phyloP scores from a whole-genome alignment of 1,139 yeast species.

The Debaryomyces sp. region DNA sequence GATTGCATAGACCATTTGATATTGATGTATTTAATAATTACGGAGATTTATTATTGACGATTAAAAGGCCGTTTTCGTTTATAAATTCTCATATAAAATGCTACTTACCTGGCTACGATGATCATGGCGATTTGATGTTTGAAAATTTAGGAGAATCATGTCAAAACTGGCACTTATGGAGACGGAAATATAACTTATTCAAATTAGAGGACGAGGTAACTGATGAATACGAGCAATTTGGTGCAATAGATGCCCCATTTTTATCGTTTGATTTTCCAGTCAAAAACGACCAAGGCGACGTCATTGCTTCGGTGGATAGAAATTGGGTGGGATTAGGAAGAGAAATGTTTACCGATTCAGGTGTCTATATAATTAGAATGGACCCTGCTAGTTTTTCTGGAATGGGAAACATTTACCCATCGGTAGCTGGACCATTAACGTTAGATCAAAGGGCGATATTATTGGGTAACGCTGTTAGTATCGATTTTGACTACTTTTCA shows the following conservation, averaged over 20 bases:
- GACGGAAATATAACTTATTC: slow-evolving; percentile 82
- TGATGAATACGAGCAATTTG: slow-evolving; percentile 69
- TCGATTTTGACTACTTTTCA: slow-evolving; percentile 94
- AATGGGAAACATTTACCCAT: slow-evolving; percentile 42
- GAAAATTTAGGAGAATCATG: slow-evolving; percentile 80
- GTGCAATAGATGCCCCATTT: slow-evolving; percentile 84
- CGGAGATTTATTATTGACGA: slow-evolving; percentile 71
- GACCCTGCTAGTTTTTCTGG: slow-evolving; percentile 68
- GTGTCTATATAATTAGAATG: slow-evolving; percentile 85
- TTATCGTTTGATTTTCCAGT: slow-evolving; percentile 87
- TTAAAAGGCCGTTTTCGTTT: slow-evolving; percentile 79
- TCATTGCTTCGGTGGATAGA: slow-evolving; percentile 79
- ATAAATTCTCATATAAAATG: slow-evolving; percentile 88
- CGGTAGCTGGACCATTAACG: slow-evolving; percentile 52
- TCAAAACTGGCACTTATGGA: slow-evolving; percentile 95
- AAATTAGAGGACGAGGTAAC: slow-evolving; percentile 48
- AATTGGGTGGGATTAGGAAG: slow-evolving; percentile 95
- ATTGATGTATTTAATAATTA: slow-evolving; percentile 76
- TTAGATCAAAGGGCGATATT: slow-evolving; percentile 84
- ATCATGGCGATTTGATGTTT: slow-evolving; percentile 35
- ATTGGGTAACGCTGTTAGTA: slow-evolving; percentile 84
- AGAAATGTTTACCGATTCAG: slow-evolving; percentile 92
- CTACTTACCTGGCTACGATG: slow-evolving; percentile 57
- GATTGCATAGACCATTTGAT: slow-evolving; percentile 83
- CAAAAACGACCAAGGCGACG: slow-evolving; percentile 54